Evolutionary conservation across 805 yeast genomes (phyloP).

Genomic region (Wickerhamomyces pijperi): DNA sequence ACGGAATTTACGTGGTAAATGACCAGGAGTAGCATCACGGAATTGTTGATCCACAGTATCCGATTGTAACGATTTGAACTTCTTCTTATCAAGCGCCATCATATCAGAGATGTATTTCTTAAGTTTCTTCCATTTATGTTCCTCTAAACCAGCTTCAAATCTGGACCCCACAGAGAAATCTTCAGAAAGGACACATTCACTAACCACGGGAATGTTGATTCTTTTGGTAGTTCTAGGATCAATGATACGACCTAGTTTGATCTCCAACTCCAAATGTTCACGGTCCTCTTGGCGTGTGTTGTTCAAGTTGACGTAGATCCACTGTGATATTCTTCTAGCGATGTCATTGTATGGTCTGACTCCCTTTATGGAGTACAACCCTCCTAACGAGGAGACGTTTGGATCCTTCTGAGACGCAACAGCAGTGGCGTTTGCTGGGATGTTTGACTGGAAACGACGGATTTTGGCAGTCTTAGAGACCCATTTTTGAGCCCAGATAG

Average conservation of each 20-base stretch:
- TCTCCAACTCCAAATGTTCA: constrained; percentile 58
- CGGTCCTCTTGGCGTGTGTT: constrained; percentile 46
- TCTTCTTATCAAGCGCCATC: constrained; percentile 37
- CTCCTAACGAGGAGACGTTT: neutral
- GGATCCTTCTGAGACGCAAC: neutral
- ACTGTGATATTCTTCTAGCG: constrained; percentile 71
- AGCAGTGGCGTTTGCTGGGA: constrained; percentile 1
- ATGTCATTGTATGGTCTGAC: constrained; percentile 71
- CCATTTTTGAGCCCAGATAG: constrained; percentile 81
- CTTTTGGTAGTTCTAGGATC: constrained; percentile 53
- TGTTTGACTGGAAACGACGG: constrained; percentile 7
- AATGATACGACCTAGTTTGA: constrained; percentile 63
- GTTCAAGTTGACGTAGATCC: constrained; percentile 76
- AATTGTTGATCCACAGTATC: constrained; percentile 55
- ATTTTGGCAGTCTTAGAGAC: constrained; percentile 29
- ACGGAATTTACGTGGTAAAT: constrained; percentile 52
- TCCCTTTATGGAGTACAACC: constrained; percentile 43
- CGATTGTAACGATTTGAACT: constrained; percentile 49
- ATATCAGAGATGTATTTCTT: constrained; percentile 43
- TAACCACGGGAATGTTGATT: constrained; percentile 51
- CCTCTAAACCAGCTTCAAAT: constrained; percentile 58
- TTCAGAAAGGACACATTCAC: constrained; percentile 46
- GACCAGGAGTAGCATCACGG: constrained; percentile 50
- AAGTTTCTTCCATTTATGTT: constrained; percentile 47
- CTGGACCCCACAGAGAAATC: constrained; percentile 44